phyloP scores from a whole-genome alignment of 2,329 filamentous ascomycete genomes.

The Sarocladiaceae sp. region DNA sequence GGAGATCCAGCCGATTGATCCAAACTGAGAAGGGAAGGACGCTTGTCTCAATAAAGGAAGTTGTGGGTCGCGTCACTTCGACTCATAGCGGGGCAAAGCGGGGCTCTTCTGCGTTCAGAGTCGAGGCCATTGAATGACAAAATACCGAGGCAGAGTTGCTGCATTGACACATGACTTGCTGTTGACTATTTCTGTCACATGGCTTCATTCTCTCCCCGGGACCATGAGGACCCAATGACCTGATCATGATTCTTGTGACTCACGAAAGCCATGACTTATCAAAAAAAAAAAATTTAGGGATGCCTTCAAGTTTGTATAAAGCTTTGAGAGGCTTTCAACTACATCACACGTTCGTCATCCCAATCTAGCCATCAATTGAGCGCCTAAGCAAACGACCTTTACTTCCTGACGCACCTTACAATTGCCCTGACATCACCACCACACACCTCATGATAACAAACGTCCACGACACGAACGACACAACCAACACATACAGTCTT shows the following conservation, averaged over 20 bases:
- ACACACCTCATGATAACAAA: not conserved
- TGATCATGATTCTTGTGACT: conserved; percentile 3
- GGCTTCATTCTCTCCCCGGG: too few species aligned
- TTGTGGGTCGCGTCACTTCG: not conserved
- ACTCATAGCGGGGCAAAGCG: conserved; percentile 6
- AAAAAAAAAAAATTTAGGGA: too few species aligned
- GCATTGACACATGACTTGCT: too few species aligned
- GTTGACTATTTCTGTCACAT: too few species aligned
- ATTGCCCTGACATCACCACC: not conserved
- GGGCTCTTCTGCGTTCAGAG: not conserved
- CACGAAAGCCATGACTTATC: not conserved
- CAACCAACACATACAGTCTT: not conserved
- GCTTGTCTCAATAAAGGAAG: not conserved
- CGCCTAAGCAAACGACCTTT: too few species aligned
- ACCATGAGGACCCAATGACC: too few species aligned
- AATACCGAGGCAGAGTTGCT: not conserved
- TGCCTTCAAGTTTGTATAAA: too few species aligned
- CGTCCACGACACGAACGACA: not conserved
- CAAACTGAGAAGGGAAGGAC: too few species aligned
- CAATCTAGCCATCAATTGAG: too few species aligned
- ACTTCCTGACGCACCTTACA: not conserved
- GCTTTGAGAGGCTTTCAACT: too few species aligned
- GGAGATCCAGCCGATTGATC: too few species aligned
- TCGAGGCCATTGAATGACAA: not conserved
- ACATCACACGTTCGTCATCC: too few species aligned